Conservation (phyloP, 179 eudicot species). For the Beta macrorhiza region DNA sequence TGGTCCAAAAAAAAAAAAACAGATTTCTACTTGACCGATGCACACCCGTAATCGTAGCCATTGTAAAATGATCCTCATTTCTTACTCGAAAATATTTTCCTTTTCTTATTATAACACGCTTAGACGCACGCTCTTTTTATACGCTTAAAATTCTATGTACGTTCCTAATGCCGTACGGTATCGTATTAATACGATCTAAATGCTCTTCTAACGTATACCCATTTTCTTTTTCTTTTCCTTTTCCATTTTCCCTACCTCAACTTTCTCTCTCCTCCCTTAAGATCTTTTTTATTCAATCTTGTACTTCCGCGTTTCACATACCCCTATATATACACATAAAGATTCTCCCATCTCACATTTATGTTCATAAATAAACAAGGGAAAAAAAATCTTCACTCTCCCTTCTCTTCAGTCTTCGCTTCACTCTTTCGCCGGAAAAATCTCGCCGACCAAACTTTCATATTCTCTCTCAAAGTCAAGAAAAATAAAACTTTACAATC, state of each 20-base stretch:
- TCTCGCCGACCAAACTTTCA: not conserved
- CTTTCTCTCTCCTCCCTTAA: not conserved
- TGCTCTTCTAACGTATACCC: not conserved
- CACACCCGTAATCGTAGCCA: too few species aligned
- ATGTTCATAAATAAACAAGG: not conserved
- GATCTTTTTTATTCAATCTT: not conserved
- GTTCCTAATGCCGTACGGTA: too few species aligned
- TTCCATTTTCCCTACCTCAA: not conserved
- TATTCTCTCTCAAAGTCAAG: not conserved
- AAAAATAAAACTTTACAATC: not conserved
- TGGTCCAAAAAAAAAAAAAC: too few species aligned
- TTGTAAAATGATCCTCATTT: too few species aligned
- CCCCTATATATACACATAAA: not conserved
- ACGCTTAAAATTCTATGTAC: too few species aligned
- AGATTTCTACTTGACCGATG: too few species aligned
- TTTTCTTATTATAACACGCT: too few species aligned
- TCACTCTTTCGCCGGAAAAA: constrained; percentile 6
- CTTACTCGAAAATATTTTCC: too few species aligned
- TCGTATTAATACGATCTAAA: not conserved
- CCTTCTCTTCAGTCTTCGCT: not conserved
- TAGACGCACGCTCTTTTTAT: too few species aligned
- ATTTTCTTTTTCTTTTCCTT: not conserved
- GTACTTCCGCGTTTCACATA: not conserved
- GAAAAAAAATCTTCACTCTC: not conserved
- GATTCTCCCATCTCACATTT: not conserved